Percentiles rank a stretch among this genome's conserved stretches.
phyloP scores from a whole-genome alignment of 768 basidiomycete genomes.

The Cystofilobasidium ferigula region DNA sequence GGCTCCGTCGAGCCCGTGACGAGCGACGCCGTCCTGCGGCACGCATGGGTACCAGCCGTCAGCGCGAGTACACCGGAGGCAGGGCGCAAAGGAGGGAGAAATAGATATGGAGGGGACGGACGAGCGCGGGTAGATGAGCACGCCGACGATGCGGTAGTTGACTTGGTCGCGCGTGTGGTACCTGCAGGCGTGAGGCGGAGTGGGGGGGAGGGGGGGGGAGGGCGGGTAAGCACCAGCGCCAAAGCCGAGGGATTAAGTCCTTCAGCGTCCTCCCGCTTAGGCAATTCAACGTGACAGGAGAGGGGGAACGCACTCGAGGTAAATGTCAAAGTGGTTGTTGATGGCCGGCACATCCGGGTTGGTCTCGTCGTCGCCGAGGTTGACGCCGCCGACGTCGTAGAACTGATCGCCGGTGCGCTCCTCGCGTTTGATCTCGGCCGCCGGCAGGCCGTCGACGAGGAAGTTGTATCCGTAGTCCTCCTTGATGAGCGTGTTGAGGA shows the following conservation, averaged over 20 bases:
- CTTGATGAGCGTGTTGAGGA: slow-evolving; percentile 72
- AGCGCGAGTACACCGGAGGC: not conserved
- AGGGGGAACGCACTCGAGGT: slow-evolving; percentile 1
- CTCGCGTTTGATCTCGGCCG: slow-evolving; percentile 83
- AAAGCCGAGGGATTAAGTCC: no score
- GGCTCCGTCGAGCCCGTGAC: slow-evolving; percentile 26
- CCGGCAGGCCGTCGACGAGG: slow-evolving; percentile 87
- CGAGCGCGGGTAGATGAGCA: slow-evolving; percentile 53
- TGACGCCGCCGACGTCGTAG: slow-evolving; percentile 77
- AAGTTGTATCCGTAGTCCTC: slow-evolving; percentile 92
- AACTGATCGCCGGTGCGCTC: slow-evolving; percentile 67
- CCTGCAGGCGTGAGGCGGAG: slow-evolving; percentile 40
- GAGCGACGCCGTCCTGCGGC: slow-evolving; percentile 31
- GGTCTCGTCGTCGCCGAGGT: slow-evolving; percentile 54
- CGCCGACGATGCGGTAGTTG: slow-evolving; percentile 79
- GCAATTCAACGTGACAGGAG: no score
- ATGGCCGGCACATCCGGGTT: slow-evolving; percentile 55
- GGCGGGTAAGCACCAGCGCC: no score
- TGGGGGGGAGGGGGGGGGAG: no score
- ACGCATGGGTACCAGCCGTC: not conserved
- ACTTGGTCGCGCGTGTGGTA: slow-evolving; percentile 64
- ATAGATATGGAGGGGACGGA: not conserved
- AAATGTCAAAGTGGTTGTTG: slow-evolving; percentile 77
- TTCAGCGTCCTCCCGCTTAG: no score
- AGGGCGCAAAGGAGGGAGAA: not conserved